Base-by-base conservation (phyloP, 1,284 basidiomycete genomes). In the Rhizoctonia solani region DNA sequence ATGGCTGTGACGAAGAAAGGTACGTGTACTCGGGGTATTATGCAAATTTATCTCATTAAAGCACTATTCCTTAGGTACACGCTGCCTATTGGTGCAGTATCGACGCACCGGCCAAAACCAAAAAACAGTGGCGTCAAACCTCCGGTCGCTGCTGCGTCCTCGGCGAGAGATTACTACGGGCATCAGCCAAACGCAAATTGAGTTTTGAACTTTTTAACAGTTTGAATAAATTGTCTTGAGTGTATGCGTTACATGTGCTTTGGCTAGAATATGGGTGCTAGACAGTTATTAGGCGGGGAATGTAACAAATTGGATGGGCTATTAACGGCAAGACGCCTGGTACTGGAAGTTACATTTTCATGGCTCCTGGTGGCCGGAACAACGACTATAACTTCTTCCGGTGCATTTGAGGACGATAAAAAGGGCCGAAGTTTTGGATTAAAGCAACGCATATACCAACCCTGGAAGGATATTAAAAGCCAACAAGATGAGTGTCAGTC, bases 1-100 rank as follows among this genome's bases (percentile, higher is more conserved):
- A 99, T 75, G 97, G 97, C 21, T 99, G 96, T 80, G 94, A 98
- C 76, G 97, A 99, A 77, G 95, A 96, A 77, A 83, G 97, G 82
- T 94, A 74, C 68, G 41, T 39, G 32, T 4, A 3, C n/a, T 1
- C 6, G 27, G 16, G 5, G 41, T 14, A 53, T 32, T 21, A 3
- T 44, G 5, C 1, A 23, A 50, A 30, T 47, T 25, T 19, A 78
- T 73, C 4, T 16, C 52, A 41, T 21, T 29, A 61, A 47, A 52
- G 58, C n/a, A n/a, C 21, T 32, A 44, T 59, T 65, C 27, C n/a
- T 39, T 69, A 92, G 89, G 66, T 94, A 91, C 76, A 83, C 89
- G 0, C 79, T 98, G 1, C 93, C 93, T 4, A 97, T 98, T 74
- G 83, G 83, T 25, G 95, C 95, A 0, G 95, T 98, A 25, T 92